Evolutionary conservation across 306 rosid genomes (phyloP).

Genomic region (Glycine latifolia): DNA sequence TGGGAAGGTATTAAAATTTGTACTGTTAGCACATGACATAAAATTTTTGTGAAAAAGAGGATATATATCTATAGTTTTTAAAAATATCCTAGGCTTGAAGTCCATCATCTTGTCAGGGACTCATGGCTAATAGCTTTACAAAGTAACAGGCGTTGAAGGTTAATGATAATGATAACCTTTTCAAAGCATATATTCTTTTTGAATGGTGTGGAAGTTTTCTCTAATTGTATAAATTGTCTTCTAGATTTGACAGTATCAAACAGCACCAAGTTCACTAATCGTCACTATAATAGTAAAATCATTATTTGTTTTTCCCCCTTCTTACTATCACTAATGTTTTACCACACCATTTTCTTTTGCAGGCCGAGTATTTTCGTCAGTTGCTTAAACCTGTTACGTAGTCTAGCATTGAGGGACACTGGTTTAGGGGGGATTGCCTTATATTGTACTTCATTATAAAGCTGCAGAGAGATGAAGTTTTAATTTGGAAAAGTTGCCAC

Average conservation of each 20-base stretch:
- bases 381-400: slow-evolving; percentile 99
- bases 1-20: neutral
- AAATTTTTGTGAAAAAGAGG: neutral
- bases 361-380: slow-evolving; percentile 98
- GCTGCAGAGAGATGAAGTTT: slow-evolving; percentile 53
- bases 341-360: slow-evolving; percentile 47
- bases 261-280: slow-evolving; percentile 16
- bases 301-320: neutral
- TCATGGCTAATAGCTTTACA: slow-evolving; percentile 4
- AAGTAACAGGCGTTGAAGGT: slow-evolving; percentile 19
- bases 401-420: slow-evolving; percentile 55
- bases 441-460: slow-evolving; percentile 59
- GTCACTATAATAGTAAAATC: slow-evolving; percentile 12
- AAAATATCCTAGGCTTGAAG: neutral
- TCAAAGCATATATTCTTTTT: neutral
- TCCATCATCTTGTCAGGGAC: neutral
- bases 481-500: slow-evolving; percentile 59
- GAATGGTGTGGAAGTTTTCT: slow-evolving; percentile 20
- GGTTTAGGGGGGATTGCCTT: slow-evolving; percentile 62
- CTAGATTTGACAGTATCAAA: slow-evolving; percentile 23
- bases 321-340: slow-evolving; percentile 14
- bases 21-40: slow-evolving; percentile 1
- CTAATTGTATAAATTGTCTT: neutral
- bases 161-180: slow-evolving; percentile 5
- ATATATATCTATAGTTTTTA: slow-evolving; percentile 7